Percentiles rank a stretch among this genome's conserved stretches.
phyloP scores from a whole-genome alignment of 441 rosid genomes.

The Syzygium syzygioides region DNA sequence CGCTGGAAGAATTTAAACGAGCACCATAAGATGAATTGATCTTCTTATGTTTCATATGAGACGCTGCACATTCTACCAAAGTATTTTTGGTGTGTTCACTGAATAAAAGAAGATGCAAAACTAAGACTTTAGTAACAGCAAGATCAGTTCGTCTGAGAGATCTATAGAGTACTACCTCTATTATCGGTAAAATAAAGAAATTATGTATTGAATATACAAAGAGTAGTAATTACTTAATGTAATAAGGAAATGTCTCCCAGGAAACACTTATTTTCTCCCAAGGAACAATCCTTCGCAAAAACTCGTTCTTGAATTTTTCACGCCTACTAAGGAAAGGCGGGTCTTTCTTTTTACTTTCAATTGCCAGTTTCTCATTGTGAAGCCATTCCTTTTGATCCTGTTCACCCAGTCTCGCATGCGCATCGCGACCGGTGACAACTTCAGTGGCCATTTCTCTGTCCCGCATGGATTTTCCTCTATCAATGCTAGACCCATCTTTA shows the following conservation, averaged over 20 bases:
- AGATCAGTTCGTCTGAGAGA: not conserved
- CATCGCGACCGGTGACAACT: conserved; percentile 35
- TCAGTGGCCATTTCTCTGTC: conserved; percentile 17
- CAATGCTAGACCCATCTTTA: conserved; percentile 33
- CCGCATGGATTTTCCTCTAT: conserved; percentile 34
- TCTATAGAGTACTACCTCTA: not conserved
- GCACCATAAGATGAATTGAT: conserved; percentile 52
- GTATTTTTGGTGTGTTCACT: conserved; percentile 70
- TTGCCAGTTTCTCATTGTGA: conserved; percentile 58
- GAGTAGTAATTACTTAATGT: conserved; percentile 54
- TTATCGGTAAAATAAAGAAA: not conserved
- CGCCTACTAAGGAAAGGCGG: conserved; percentile 70
- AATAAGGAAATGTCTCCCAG: conserved; percentile 88
- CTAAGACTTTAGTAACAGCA: not conserved
- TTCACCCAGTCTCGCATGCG: conserved; percentile 67
- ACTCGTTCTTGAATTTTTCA: conserved; percentile 71
- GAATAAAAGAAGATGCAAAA: conserved; percentile 9
- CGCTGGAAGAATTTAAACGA: conserved; percentile 74
- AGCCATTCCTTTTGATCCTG: conserved; percentile 97
- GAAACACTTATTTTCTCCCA: conserved; percentile 89
- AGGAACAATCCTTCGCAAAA: conserved; percentile 70
- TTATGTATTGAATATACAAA: not conserved
- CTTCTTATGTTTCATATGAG: conserved; percentile 71
- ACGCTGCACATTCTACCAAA: conserved; percentile 78
- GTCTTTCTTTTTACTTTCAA: conserved; percentile 69